Evolutionary conservation across 352 stramenopile species (phyloP), one percentile per base, ranked within the genome.

Genomic region (Phytophthora citricola): DNA sequence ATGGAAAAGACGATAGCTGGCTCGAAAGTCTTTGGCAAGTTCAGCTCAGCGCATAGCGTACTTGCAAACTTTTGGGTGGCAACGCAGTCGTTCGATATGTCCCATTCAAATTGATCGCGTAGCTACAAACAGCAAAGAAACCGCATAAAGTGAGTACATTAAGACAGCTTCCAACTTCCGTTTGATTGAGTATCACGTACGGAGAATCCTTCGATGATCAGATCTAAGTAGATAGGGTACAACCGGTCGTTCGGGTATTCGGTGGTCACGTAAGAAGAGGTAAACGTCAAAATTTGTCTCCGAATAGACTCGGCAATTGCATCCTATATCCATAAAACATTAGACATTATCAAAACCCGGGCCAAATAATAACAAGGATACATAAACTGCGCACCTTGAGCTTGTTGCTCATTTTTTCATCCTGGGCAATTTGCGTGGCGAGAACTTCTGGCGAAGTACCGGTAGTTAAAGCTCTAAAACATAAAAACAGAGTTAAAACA

Each of bases 61-160:
- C 44, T 61, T 1, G 85, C 83, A 60, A 93, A 93, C 5, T 53
- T 53, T 46, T 91, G 72, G 4, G 74, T 76, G 6, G 79, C 69
- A 36, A 63, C 57, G 41, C 76, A 85, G 46, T 82, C 69, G 38
- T 79, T 85, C 32, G 70, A 81, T 31, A 91, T 83, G 50, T 93
- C 83, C 85, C 85, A 93, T 53, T 93, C 85, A 27, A 93, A 90
- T 58, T 92, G 85, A 65, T 93, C 85, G 8, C 79, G 83, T 4
- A 93, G 63, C 85, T 93, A 43, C 3, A 36, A 24, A 0, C 22
- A 9, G 11, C 51, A 15, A 40, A 56, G 17, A 54, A 12, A 29
- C 5, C 17, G n/a, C 32, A 40, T 49, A 22, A 26, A 4, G 39
- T 41, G 26, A 54, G n/a, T 44, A 32, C 46, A 39, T 15, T 38